Conservation (phyloP, 176 grass and related monocot genomes). For the Oryza longistaminata region DNA sequence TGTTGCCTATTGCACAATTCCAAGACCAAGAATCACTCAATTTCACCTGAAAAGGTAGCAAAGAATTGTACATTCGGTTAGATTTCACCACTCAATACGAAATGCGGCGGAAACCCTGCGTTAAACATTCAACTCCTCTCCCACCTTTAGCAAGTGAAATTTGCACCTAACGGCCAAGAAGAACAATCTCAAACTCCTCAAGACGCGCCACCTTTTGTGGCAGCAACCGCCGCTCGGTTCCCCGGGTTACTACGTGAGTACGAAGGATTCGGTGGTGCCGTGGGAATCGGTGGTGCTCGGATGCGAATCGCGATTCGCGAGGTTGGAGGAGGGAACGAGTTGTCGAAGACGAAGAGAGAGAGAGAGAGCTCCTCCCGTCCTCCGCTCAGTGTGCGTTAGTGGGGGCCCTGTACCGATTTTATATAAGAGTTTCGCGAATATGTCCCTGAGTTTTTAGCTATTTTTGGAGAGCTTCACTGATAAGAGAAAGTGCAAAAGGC, state of each 20-base stretch:
- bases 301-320: constrained; percentile 36
- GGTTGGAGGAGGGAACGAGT: not conserved
- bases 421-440: constrained; percentile 8
- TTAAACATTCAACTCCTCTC: not conserved
- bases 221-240: not conserved
- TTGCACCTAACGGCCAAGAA: not conserved
- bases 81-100: not conserved
- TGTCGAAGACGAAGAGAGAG: constrained; percentile 8
- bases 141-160: not conserved
- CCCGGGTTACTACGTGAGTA: not conserved
- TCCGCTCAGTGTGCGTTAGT: constrained; percentile 16
- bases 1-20: not conserved
- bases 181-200: not conserved
- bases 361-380: not conserved
- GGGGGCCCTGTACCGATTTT: constrained; percentile 15
- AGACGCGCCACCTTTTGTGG: not conserved
- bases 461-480: not conserved
- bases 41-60: constrained; percentile 1
- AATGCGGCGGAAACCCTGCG: not conserved
- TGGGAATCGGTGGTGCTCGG: not conserved
- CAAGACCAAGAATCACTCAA: not conserved
- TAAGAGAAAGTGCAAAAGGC: constrained; percentile 22
- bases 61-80: not conserved
- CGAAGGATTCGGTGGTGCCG: constrained; percentile 4
- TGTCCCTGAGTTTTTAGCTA: not conserved